Evolutionary conservation across 495 filamentous ascomycete genomes (phyloP), one percentile per base, ranked within the genome.

Genomic region (Venustampulla echinocandica): DNA sequence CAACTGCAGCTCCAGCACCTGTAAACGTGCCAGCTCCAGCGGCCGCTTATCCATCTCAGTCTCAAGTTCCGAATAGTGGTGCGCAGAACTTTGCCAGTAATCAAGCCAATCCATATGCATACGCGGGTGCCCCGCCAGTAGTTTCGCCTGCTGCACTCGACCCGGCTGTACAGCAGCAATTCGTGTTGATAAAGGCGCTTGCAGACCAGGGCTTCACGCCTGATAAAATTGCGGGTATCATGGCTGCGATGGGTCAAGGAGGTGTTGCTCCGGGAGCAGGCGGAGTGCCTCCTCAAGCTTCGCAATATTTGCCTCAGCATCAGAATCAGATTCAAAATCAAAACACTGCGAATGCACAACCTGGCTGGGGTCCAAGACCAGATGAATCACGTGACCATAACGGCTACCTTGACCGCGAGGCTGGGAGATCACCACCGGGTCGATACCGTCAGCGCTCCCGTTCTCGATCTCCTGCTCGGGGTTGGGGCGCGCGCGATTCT

Each of bases 391-490:
- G 79, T 75, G 82, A 87, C 56, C 71, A 65, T 46, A 77, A 73
- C 50, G 74, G 52, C 17, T 50, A 67, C 44, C 65, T 66, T 46
- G 45, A 48, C 1, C 37, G 37, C 34, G 50, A 54, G 69, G 75
- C 49, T 59, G 66, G 63, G 58, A 73, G 69, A 65, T 75, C 72
- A 17, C 71, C 75, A 36, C 69, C 65, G 49, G 71, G 76, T 25
- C 74, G 75, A 45, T 80, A 79, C 58, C 81, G 83, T 34, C 77
- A 80, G 42, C 80, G 85, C 17, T 92, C 87, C 27, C 76, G 86
- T 35, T 92, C 87, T 10, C 73, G 70, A 7, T 77, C 77, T 22
- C 83, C 84, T 27, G 71, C 71, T 28, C 84, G 81, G 61, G 76
- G 74, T 55, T 82, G 84, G 66, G 48, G 50, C 41, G 37, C 50